These are phyloP conservation scores for Pseudopithomyces chartarum DNA, from an alignment of 2,329 filamentous ascomycete genomes.

Conservation along the genomic window DNA sequence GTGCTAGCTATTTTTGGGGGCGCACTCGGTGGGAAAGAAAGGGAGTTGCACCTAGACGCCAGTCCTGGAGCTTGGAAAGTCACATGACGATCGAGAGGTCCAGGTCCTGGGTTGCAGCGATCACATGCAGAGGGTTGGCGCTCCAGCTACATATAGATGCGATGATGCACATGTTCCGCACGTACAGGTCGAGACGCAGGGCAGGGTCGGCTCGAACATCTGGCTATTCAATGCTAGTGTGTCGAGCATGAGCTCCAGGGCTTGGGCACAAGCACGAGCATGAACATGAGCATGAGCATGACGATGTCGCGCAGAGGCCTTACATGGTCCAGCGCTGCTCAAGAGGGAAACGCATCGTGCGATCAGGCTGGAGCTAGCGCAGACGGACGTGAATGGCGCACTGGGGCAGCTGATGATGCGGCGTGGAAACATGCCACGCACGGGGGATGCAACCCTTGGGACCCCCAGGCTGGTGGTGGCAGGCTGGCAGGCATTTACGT, in stretches of 20 bases:
- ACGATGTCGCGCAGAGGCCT: not conserved
- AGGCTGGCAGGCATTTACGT: not conserved
- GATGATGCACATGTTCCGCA: too few species aligned
- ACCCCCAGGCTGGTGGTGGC: too few species aligned
- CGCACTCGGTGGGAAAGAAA: too few species aligned
- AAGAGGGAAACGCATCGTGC: not conserved
- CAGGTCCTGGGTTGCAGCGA: too few species aligned
- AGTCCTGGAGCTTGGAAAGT: too few species aligned
- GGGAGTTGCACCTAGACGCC: too few species aligned
- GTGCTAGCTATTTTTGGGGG: not conserved
- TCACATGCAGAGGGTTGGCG: too few species aligned
- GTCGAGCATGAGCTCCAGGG: not conserved
- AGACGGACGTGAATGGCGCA: constrained; percentile 3
- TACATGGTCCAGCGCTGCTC: not conserved
- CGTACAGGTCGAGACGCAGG: not conserved
- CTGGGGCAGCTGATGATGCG: constrained; percentile 1
- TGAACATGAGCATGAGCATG: too few species aligned
- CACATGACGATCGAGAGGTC: too few species aligned
- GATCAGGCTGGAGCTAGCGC: not conserved
- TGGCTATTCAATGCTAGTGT: not conserved
- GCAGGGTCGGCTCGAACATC: not conserved
- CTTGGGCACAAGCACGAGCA: too few species aligned
- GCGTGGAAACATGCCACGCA: not conserved
- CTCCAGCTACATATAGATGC: too few species aligned
- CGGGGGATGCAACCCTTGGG: not conserved